Evolutionary conservation across 2,329 filamentous ascomycete genomes (phyloP), one percentile per base, ranked within the genome.

Genomic region (Hypoxylon sp.): DNA sequence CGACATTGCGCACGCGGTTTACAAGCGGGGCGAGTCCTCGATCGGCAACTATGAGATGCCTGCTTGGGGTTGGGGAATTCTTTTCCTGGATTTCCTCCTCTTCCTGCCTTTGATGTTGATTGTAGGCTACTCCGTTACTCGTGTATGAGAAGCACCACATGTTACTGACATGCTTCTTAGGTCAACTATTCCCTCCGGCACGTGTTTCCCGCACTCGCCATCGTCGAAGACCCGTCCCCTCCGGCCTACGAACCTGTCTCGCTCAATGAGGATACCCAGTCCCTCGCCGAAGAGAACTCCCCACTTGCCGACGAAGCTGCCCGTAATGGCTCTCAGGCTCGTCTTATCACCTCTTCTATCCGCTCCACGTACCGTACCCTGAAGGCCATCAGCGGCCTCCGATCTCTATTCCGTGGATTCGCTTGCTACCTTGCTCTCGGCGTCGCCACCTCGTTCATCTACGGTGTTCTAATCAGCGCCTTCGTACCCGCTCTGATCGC

Each of bases 361-460:
- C 83, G 84, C 70, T 78, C 80, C 71, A 85, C 81, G 61, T 78
- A 81, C 76, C 81, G 82, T 40, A 79, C 85, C 65, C 83, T 97
- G 45, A 82, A 83, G 68, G 80, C 85, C 48, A 80, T 87, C 69
- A 89, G 84, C 64, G 92, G 93, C 67, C 85, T 85, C 78, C 81
- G 81, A 63, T 85, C 90, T 61, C 83, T 86, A 73, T 91, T 93
- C 84, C 90, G 92, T 66, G 93, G 93, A 59, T 75, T 93, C 36
- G 76, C 80, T 61, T 86, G 83, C 74, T 77, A 76, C 54, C 8
- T 87, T 4, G 77, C 81, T 58, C 75, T 84, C 54, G 57, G 30
- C 52, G 0, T 81, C 38, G 63, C 77, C 33, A 77, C 74, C 8
- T 58, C 69, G 22, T 32, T 81, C 44, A 64, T 87, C 36, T 74